Conservation (phyloP, 441 rosid species). For the Bruguiera hainesii region DNA sequence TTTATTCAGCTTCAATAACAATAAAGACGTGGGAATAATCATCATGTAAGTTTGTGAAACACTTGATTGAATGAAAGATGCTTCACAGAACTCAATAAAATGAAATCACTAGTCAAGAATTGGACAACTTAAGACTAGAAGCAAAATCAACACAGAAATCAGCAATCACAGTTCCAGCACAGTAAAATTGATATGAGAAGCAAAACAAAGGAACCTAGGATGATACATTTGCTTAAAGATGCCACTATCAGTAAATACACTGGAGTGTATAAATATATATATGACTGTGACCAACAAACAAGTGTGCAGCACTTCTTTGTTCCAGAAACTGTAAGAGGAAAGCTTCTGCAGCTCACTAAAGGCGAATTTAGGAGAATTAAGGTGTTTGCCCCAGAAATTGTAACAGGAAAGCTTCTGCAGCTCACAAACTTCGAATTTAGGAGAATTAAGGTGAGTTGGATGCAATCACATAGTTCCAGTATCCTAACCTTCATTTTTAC, state of each 20-base stretch:
- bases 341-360: no score
- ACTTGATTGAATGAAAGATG: constrained; percentile 26
- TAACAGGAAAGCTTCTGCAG: no score
- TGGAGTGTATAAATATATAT: not conserved
- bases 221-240: not conserved
- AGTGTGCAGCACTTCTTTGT: no score
- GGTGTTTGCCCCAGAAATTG: no score
- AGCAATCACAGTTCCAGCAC: not conserved
- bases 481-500: no score
- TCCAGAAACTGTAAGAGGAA: no score
- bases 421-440: no score
- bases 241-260: not conserved
- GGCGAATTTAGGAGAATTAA: no score
- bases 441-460: no score
- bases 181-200: not conserved
- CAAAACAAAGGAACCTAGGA: not conserved
- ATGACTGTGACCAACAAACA: no score
- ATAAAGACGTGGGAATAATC: constrained; percentile 23
- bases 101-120: constrained; percentile 27
- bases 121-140: constrained; percentile 20
- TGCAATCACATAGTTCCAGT: no score
- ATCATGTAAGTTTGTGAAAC: constrained; percentile 25
- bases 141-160: not conserved
- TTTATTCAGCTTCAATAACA: constrained; percentile 30
- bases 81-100: constrained; percentile 30